Percentiles rank a stretch among this genome's conserved stretches.
Conservation (phyloP, 441 rosid genomes). For the Eruca vesicaria region DNA sequence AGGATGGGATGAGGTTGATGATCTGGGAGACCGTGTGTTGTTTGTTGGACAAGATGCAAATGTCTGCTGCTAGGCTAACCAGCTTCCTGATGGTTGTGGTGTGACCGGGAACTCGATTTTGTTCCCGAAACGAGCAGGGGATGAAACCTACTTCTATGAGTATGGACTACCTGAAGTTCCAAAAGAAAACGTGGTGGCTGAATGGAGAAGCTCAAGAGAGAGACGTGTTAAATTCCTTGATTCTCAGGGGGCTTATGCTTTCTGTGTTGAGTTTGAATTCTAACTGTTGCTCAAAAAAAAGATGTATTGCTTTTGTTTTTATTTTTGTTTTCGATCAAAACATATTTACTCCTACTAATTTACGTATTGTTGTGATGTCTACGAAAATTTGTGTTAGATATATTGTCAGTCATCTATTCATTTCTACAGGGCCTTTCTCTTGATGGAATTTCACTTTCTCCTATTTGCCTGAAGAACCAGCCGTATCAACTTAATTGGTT, state of each 20-base stretch:
- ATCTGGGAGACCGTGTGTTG: conserved; percentile 1
- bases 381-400: background rate
- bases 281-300: background rate
- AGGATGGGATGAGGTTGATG: background rate
- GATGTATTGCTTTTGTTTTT: background rate
- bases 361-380: too few relatives aligned
- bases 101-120: background rate
- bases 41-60: background rate
- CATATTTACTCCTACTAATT: too few relatives aligned
- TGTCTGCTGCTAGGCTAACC: background rate
- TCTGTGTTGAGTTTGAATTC: background rate
- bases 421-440: too few relatives aligned
- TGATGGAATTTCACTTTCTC: too few relatives aligned
- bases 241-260: background rate
- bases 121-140: background rate
- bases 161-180: background rate
- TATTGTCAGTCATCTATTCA: background rate
- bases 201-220: background rate
- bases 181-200: background rate
- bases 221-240: background rate
- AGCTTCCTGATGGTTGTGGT: conserved; percentile 5
- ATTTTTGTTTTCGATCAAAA: too few relatives aligned
- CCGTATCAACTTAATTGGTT: too few relatives aligned
- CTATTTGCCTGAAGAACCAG: too few relatives aligned
- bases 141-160: background rate